phyloP scores from a whole-genome alignment of 176 grass and related monocot species.

The Aegilops bicornis region DNA sequence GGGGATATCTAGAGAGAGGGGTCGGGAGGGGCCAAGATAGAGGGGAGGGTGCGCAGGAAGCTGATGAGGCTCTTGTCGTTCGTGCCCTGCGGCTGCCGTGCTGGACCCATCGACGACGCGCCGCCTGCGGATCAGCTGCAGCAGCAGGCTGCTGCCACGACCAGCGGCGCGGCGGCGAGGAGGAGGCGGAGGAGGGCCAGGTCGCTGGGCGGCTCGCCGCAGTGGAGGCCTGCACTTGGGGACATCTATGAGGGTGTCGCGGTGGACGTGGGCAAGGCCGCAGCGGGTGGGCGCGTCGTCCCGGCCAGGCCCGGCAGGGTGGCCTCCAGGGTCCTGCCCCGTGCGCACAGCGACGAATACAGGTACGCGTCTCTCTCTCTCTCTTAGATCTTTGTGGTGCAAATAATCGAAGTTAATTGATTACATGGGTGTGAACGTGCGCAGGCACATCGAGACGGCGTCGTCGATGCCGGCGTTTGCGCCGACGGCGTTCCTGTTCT shows the following conservation, averaged over 20 bases:
- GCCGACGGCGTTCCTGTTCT: slow-evolving; percentile 53
- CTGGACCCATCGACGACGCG: slow-evolving; percentile 55
- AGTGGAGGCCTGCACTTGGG: slow-evolving; percentile 54
- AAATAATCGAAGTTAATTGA: not conserved
- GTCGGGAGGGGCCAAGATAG: slow-evolving; percentile 29
- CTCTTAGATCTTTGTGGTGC: not conserved
- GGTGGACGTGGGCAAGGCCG: not conserved
- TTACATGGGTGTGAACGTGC: not conserved
- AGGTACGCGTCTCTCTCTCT: not conserved
- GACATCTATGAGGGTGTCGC: slow-evolving; percentile 51
- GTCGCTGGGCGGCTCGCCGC: not conserved
- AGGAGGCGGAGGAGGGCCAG: slow-evolving; percentile 32
- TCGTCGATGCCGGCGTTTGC: slow-evolving; percentile 43
- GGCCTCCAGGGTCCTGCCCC: slow-evolving; percentile 34
- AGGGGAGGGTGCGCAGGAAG: slow-evolving; percentile 44
- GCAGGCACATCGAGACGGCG: slow-evolving; percentile 41
- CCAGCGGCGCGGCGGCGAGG: not conserved
- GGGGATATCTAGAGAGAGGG: not conserved
- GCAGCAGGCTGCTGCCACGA: not conserved
- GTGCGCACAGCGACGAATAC: slow-evolving; percentile 26
- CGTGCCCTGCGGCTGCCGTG: slow-evolving; percentile 58
- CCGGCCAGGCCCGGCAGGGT: slow-evolving; percentile 23
- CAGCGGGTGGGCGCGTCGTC: not conserved
- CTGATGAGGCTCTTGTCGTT: slow-evolving; percentile 69
- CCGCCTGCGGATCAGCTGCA: slow-evolving; percentile 26